These are phyloP conservation scores for Coemansia sp. DNA, from an alignment of 192 early-diverging fungal genomes.

Conservation along the genomic window DNA sequence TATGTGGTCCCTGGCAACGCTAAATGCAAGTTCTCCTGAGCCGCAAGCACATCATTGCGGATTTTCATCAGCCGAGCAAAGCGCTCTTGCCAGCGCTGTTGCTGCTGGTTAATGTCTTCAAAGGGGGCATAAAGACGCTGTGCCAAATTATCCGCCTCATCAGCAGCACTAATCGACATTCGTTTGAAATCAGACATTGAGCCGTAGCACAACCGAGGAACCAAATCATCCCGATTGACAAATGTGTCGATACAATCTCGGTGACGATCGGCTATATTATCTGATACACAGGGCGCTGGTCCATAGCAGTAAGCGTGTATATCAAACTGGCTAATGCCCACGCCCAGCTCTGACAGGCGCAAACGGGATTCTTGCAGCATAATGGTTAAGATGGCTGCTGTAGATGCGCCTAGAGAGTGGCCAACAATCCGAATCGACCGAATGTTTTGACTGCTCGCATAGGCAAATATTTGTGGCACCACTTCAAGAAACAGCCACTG, in stretches of 20 bases:
- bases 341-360: conserved; percentile 28
- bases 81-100: conserved; percentile 47
- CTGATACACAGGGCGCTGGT: conserved; percentile 58
- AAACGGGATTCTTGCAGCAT: conserved; percentile 62
- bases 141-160: conserved; percentile 51
- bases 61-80: conserved; percentile 37
- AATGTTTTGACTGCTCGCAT: conserved; percentile 53
- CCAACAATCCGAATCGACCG: conserved; percentile 65
- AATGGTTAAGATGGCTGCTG: conserved; percentile 69
- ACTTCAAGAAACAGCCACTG: conserved; percentile 69
- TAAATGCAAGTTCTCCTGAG: conserved; percentile 44
- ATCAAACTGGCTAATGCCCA: conserved; percentile 22
- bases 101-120: conserved; percentile 31
- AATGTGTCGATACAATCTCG: conserved; percentile 59
- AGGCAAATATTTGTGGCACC: conserved; percentile 62
- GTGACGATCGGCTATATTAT: conserved; percentile 56
- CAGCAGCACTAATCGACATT: conserved; percentile 58
- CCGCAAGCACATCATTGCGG: conserved; percentile 30
- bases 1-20: conserved; percentile 47
- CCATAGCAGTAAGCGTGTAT: conserved; percentile 55
- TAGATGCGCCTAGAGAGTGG: conserved; percentile 70
- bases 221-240: conserved; percentile 64
- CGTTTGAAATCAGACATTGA: conserved; percentile 61
- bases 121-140: conserved; percentile 53
- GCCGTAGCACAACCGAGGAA: conserved; percentile 64